Base-by-base conservation (phyloP, 768 basidiomycete species). In the Collybiopsis luxurians region DNA sequence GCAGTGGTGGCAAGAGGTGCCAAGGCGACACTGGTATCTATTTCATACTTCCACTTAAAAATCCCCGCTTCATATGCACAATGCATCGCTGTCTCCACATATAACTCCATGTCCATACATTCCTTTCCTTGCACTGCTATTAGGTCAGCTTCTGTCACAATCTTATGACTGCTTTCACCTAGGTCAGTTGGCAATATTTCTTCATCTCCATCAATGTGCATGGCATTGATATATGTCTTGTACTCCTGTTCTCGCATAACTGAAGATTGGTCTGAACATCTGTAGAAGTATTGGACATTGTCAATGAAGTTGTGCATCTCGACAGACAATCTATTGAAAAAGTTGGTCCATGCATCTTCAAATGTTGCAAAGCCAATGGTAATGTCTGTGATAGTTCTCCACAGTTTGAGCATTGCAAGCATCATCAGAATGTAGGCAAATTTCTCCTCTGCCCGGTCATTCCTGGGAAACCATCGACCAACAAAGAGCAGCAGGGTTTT, bases 331-430 rank as follows among this genome's bases (percentile, higher is more conserved):
- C 36, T 30, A 10, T 17, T 9, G 11, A 48, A 24, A n/a, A 38
- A 31, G 5, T 36, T 4, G 7, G 10, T 15, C 68, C 73, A 76
- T 1, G 63, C 59, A 40, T 62, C 24, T 5, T 42, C 11, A 0
- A 12, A 6, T 0, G 3, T 2, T 67, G 69, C 1, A 76, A 62
- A 54, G 73, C 71, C 2, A 11, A 36, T 1, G 43, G 21, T 6
- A 11, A 43, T 9, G 21, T 43, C 42, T 43, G 10, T 12, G 0
- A 75, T 0, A n/a, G 56, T 24, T 0, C 69, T 53, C 78, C 76
- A 80, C 1, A 76, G 77, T 47, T 71, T 71, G 4, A 78, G 56
- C 4, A 77, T 61, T 40, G 69, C 50, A 0, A 78, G 58, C 61
- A 75, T 73, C 1, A 45, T 63, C 6, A 75, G 75, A 30, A 63